Percentiles rank a stretch among this genome's conserved stretches.
Evolutionary conservation across 352 stramenopile genomes (phyloP).

Genomic region (Hyaloperonospora brassicae): DNA sequence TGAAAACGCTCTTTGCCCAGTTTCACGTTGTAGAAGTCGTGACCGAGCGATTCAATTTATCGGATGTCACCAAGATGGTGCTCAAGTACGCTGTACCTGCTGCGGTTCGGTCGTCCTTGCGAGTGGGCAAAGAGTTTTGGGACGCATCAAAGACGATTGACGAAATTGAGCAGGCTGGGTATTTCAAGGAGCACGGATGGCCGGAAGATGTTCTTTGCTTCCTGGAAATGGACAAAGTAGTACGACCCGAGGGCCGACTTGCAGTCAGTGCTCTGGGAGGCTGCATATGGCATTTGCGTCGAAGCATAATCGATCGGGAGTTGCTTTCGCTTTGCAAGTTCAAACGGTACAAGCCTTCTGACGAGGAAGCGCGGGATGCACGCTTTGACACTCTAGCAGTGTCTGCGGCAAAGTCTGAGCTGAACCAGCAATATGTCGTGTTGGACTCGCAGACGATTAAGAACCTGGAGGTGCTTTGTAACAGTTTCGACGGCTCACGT

Average conservation of each 20-base stretch:
- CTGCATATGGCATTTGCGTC: constrained; percentile 72
- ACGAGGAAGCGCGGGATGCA: constrained; percentile 41
- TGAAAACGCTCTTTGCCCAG: constrained; percentile 93
- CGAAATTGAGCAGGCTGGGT: constrained; percentile 84
- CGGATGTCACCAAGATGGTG: constrained; percentile 56
- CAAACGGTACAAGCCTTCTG: constrained; percentile 65
- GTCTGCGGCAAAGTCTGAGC: constrained; percentile 32
- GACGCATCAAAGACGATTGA: constrained; percentile 81
- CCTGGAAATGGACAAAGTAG: constrained; percentile 67
- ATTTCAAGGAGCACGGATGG: constrained; percentile 82
- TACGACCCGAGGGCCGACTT: constrained; percentile 47
- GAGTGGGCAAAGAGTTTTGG: constrained; percentile 85
- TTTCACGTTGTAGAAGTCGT: constrained; percentile 83
- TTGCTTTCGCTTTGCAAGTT: constrained; percentile 75
- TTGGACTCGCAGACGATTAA: constrained; percentile 95
- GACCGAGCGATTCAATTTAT: constrained; percentile 59
- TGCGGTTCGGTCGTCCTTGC: constrained; percentile 53
- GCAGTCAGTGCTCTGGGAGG: constrained; percentile 63
- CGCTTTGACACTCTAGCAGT: constrained; percentile 17
- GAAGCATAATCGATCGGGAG: constrained; percentile 79
- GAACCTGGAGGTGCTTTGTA: constrained; percentile 93
- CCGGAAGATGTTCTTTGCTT: constrained; percentile 46
- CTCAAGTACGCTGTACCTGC: constrained; percentile 64
- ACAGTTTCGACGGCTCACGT: constrained; percentile 86
- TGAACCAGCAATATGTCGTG: constrained; percentile 86